Conservation (phyloP, 2,329 filamentous ascomycete genomes). For the Fusarium papillatum region DNA sequence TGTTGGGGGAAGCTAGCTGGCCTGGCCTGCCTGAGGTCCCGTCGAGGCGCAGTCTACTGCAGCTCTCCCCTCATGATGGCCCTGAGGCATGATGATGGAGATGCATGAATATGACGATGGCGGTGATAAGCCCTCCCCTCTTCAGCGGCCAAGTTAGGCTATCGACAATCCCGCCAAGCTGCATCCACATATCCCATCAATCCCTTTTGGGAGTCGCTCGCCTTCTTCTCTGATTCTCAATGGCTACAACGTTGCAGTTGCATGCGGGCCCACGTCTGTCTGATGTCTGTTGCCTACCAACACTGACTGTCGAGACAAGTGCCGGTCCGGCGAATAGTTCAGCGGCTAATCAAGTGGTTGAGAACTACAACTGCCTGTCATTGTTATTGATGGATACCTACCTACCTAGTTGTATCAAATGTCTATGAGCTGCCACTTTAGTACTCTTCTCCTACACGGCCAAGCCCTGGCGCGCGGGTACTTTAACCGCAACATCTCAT, state of each 20-base stretch:
- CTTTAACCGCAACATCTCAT: background rate
- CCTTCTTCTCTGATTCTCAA: background rate
- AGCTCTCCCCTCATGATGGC: slow-evolving; percentile 14
- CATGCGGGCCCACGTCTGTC: slow-evolving; percentile 17
- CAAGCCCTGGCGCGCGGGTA: background rate
- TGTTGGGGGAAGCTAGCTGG: background rate
- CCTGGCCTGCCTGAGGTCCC: slow-evolving; percentile 18
- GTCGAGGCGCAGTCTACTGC: slow-evolving; percentile 12
- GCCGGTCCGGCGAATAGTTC: slow-evolving; percentile 11
- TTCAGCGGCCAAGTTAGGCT: slow-evolving; percentile 3
- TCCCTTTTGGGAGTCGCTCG: slow-evolving; percentile 13
- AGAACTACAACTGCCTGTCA: slow-evolving; percentile 1
- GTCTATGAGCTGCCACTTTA: background rate
- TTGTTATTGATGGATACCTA: background rate
- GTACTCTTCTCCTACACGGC: background rate
- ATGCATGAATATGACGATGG: slow-evolving; percentile 23
- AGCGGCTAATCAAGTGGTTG: slow-evolving; percentile 16
- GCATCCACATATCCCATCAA: slow-evolving; percentile 1
- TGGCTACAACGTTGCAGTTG: slow-evolving; percentile 20
- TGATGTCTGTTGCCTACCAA: background rate
- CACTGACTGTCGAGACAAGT: slow-evolving; percentile 6
- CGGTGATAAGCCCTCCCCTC: background rate
- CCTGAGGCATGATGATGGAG: slow-evolving; percentile 21
- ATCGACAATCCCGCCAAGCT: slow-evolving; percentile 8
- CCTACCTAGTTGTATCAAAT: background rate